These are phyloP conservation scores for Aspergillus sp. DNA, from an alignment of 2,329 filamentous ascomycete species.

Conservation along the genomic window DNA sequence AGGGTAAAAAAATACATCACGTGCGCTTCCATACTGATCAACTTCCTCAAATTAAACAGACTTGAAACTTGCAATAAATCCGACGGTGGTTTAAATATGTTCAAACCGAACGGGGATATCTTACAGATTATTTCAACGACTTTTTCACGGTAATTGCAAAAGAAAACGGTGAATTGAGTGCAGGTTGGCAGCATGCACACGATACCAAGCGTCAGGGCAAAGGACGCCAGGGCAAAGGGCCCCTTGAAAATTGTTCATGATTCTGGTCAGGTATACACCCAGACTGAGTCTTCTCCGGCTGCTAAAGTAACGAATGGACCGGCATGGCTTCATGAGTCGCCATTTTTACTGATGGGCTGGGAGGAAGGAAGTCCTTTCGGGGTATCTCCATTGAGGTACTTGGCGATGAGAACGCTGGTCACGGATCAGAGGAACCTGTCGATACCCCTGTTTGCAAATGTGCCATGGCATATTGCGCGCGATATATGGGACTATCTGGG, in stretches of 20 bases:
- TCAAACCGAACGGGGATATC: background rate
- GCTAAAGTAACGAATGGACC: constrained; percentile 23
- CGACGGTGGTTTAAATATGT: background rate
- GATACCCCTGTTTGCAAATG: constrained; percentile 32
- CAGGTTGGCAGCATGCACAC: background rate
- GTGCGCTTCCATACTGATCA: background rate
- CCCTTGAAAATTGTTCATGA: constrained; percentile 5
- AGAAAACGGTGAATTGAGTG: background rate
- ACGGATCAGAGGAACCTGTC: constrained; percentile 39
- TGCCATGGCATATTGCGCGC: constrained; percentile 42
- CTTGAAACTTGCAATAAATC: background rate
- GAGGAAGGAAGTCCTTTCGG: constrained; percentile 26
- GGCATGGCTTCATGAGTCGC: constrained; percentile 41
- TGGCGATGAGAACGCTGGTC: constrained; percentile 33
- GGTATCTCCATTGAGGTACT: constrained; percentile 34
- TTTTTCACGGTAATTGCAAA: background rate
- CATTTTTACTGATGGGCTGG: constrained; percentile 31
- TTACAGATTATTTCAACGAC: background rate
- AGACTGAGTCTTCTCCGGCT: constrained; percentile 3
- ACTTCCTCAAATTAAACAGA: background rate
- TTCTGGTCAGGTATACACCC: constrained; percentile 18
- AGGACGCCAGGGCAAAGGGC: background rate
- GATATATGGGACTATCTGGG: constrained; percentile 41
- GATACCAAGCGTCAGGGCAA: background rate
- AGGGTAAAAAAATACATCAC: background rate